Evolutionary conservation across 2,329 filamentous ascomycete species (phyloP).

Genomic region (Aureobasidium sp.): DNA sequence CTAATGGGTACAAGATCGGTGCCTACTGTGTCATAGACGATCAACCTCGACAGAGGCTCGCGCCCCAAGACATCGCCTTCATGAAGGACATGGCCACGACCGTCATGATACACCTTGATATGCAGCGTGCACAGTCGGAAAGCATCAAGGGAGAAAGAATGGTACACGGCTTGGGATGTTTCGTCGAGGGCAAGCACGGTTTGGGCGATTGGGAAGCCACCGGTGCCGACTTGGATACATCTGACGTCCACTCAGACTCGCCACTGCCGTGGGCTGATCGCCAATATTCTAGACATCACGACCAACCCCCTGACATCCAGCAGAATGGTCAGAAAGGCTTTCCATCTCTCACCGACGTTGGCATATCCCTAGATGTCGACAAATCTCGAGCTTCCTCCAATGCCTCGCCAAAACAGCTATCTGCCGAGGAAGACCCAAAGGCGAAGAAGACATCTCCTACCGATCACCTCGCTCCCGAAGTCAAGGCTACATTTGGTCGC

Average conservation of each 20-base stretch:
- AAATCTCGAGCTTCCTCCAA: background rate
- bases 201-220: background rate
- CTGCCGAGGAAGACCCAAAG: background rate
- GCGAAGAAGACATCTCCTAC: conserved; percentile 13
- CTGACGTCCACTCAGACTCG: background rate
- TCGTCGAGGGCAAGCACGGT: conserved; percentile 16
- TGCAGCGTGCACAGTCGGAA: conserved; percentile 26
- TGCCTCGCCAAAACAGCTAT: background rate
- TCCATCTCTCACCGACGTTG: background rate
- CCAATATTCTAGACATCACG: background rate
- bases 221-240: background rate
- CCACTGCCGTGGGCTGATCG: background rate
- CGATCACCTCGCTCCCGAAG: conserved; percentile 17
- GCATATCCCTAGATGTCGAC: background rate
- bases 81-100: conserved; percentile 22
- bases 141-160: conserved; percentile 17
- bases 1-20: conserved; percentile 25
- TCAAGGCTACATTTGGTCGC: conserved; percentile 27
- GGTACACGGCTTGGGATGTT: conserved; percentile 16
- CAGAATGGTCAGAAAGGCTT: background rate
- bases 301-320: background rate
- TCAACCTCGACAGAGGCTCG: conserved; percentile 17
- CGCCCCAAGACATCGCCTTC: conserved; percentile 16
- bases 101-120: conserved; percentile 26
- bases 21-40: conserved; percentile 23